Conservation (phyloP, 441 rosid species). For the Manihot esculenta region DNA sequence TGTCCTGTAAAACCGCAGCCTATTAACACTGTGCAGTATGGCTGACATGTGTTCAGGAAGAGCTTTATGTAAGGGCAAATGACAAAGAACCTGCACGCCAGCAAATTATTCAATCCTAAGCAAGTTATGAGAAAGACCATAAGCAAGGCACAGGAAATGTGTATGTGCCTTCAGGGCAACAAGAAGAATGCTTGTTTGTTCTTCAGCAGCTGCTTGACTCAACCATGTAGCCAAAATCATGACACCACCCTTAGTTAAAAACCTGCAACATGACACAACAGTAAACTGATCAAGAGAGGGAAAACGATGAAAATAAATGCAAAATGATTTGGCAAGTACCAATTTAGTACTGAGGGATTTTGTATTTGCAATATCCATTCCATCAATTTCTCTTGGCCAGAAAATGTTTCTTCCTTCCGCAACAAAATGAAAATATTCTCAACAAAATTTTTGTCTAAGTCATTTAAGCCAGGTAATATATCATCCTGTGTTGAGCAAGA, state of each 20-base stretch:
- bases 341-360: slow-evolving; percentile 65
- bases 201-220: slow-evolving; percentile 85
- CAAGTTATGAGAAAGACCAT: slow-evolving; percentile 16
- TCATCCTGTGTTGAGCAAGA: slow-evolving; percentile 55
- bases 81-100: slow-evolving; percentile 72
- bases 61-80: slow-evolving; percentile 21
- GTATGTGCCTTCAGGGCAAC: slow-evolving; percentile 63
- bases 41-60: slow-evolving; percentile 70
- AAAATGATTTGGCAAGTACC: slow-evolving; percentile 45
- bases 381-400: slow-evolving; percentile 90
- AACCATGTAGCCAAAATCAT: slow-evolving; percentile 96
- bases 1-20: slow-evolving; percentile 70
- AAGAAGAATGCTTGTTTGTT: slow-evolving; percentile 77
- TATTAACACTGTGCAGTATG: slow-evolving; percentile 84
- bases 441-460: slow-evolving; percentile 65
- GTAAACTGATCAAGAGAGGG: neutral
- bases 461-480: slow-evolving; percentile 55
- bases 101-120: slow-evolving; percentile 22
- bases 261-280: slow-evolving; percentile 47
- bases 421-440: slow-evolving; percentile 64
- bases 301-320: neutral
- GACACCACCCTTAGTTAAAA: slow-evolving; percentile 83
- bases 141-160: slow-evolving; percentile 5
- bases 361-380: slow-evolving; percentile 90
- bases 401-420: slow-evolving; percentile 85